These are phyloP conservation scores for Quercus alba DNA, from an alignment of 306 rosid genomes.

Conservation along the genomic window DNA sequence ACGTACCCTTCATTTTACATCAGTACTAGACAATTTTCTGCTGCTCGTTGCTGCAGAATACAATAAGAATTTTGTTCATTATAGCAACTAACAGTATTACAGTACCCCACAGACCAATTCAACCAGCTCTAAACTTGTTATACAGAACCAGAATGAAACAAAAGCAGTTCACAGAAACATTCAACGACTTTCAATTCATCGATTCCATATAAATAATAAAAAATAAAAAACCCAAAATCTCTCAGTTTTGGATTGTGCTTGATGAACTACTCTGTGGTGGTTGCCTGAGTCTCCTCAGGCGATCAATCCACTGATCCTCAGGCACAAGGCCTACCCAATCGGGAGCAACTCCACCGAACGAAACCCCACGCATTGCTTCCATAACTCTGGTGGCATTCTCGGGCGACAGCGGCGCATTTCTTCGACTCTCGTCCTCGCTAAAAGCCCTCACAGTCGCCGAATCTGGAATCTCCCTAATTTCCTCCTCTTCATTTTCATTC, in stretches of 20 bases:
- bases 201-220: neutral
- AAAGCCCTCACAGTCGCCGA: conserved; percentile 57
- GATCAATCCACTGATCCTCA: conserved; percentile 73
- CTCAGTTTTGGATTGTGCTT: neutral
- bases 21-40: neutral
- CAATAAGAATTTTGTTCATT: no score
- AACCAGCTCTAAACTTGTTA: neutral
- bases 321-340: conserved; percentile 64
- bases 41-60: neutral
- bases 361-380: conserved; percentile 86
- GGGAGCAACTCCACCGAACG: conserved; percentile 63
- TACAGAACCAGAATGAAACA: neutral
- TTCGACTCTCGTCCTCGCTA: conserved; percentile 66
- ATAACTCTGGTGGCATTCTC: conserved; percentile 75
- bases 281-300: conserved; percentile 49
- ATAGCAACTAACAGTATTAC: no score
- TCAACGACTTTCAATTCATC: no score
- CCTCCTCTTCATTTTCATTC: conserved; percentile 34
- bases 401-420: conserved; percentile 65
- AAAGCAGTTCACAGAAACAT: neutral
- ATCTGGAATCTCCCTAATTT: conserved; percentile 37
- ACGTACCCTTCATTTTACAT: no score
- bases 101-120: no score
- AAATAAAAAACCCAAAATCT: neutral
- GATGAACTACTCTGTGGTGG: conserved; percentile 24